Evolutionary conservation across 495 filamentous ascomycete genomes (phyloP), one percentile per base, ranked within the genome.

Genomic region (Cenococcum geophilum): DNA sequence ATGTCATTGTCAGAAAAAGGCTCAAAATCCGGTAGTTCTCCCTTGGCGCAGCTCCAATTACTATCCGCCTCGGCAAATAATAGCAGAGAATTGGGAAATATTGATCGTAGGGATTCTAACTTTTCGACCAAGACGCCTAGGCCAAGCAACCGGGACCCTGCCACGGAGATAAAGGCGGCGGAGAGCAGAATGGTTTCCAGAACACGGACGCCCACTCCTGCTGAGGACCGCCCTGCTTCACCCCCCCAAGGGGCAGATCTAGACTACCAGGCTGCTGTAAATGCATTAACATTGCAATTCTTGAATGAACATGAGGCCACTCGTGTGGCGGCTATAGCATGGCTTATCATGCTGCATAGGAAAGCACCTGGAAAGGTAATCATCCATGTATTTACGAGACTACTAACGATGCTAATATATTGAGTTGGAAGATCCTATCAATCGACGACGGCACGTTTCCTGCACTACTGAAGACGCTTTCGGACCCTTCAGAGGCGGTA

Each of bases 371-470:
- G 88, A 21, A 97, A 96, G 73, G 90, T 96, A 43, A 59, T 21
- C 18, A n/a, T 8, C 14, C 20, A 10, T 25, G 47, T 16, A 50
- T 12, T 45, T 45, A 25, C n/a, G 27, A 32, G 6, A 32, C 18
- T 16, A 22, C 23, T 21, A 52, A 35, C n/a, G 1, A 23, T 61
- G 20, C 35, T 37, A 27, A 58, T 11, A 61, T 25, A 5, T 22
- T 56, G 20, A 54, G 50, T 57, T 34, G 5, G 14, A 32, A 68
- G 63, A 74, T 76, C 22, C 80, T 97, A 20, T 91, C 92, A 27
- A 96, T 96, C 66, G 96, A 97, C 64, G 95, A 97, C 70, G 93
- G 91, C 27, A 97, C 92, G 0, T 99, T 97, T 70, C 92, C 93
- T 10, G 95, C 92, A 12, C 80, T 99, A 35, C 83, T 99, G 23